Evolutionary conservation across 257 asterid species (phyloP).

Genomic region (Solanum pinnatisectum): DNA sequence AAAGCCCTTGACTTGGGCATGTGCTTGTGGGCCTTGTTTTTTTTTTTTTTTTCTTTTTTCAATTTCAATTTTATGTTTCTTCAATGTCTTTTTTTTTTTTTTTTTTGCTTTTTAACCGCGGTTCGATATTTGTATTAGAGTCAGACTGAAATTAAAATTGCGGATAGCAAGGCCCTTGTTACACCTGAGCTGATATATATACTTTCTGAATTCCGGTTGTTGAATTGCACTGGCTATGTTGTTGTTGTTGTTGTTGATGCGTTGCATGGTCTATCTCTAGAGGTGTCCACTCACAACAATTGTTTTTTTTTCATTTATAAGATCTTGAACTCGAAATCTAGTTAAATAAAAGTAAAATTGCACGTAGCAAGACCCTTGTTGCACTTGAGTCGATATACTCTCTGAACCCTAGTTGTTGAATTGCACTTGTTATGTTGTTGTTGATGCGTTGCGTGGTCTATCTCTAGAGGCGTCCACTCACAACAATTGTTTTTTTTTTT

Average conservation of each 20-base stretch:
- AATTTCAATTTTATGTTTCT: not conserved
- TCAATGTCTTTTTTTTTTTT: not conserved
- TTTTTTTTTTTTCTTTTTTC: not conserved
- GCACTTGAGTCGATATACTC: no score
- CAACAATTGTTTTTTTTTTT: not conserved
- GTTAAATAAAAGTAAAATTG: not conserved
- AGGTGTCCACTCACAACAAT: not conserved
- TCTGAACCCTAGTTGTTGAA: no score
- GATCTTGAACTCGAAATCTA: not conserved
- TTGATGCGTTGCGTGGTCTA: not conserved
- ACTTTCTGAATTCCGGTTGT: fast-evolving
- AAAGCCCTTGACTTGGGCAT: not conserved
- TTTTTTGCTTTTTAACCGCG: fast-evolving
- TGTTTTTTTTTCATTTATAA: not conserved
- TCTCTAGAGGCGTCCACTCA: not conserved
- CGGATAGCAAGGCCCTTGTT: not conserved
- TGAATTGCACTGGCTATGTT: no score
- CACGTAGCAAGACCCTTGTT: no score
- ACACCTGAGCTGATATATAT: not conserved
- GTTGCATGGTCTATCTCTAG: not conserved
- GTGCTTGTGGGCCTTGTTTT: no score
- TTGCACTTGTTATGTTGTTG: no score
- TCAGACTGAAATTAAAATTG: fast-evolving
- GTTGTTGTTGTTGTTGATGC: not conserved
- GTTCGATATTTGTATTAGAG: not conserved